Evolutionary conservation across 441 rosid species (phyloP).

Genomic region (Daphne laureola): DNA sequence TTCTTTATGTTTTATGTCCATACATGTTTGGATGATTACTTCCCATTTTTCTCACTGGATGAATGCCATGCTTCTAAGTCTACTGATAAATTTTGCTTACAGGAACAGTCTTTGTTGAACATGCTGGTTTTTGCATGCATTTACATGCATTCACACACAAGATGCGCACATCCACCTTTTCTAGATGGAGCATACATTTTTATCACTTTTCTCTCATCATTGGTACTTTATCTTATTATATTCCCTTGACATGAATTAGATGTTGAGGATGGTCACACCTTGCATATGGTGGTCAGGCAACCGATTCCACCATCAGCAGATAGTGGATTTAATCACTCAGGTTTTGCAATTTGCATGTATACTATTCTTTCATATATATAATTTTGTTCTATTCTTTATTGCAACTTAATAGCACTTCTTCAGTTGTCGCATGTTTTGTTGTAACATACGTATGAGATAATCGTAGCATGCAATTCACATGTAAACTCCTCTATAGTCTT

Average conservation of each 20-base stretch:
- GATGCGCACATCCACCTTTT: no score
- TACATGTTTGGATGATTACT: background rate
- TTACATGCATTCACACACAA: no score
- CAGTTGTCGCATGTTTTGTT: no score
- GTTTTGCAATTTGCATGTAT: slow-evolving; percentile 14
- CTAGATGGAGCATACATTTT: no score
- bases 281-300: slow-evolving; percentile 59
- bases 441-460: background rate
- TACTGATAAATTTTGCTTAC: background rate
- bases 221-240: no score
- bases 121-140: no score
- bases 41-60: background rate
- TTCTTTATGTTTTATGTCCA: background rate
- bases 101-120: background rate
- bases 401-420: no score
- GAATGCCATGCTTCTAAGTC: slow-evolving; percentile 1
- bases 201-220: no score
- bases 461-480: background rate
- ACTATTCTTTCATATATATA: no score
- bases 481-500: background rate
- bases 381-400: no score
- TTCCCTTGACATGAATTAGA: slow-evolving; percentile 40
- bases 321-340: slow-evolving; percentile 32
- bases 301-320: slow-evolving; percentile 35
- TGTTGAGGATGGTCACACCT: slow-evolving; percentile 66